Evolutionary conservation across 2,329 filamentous ascomycete genomes (phyloP).

Genomic region (Trichoderma asperellum): DNA sequence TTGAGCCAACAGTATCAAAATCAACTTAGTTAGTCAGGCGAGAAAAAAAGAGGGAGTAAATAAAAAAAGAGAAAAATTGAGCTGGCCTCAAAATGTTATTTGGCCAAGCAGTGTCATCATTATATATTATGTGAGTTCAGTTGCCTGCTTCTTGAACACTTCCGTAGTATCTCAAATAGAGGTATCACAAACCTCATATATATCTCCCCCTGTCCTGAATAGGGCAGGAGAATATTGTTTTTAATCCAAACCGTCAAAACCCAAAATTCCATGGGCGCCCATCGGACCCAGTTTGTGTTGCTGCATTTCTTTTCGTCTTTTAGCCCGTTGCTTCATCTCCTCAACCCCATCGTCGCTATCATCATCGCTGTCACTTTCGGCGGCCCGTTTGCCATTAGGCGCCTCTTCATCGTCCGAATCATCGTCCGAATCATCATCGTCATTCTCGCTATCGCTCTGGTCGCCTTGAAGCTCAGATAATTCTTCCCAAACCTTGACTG

Average conservation of each 20-base stretch:
- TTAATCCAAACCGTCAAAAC: conserved; percentile 54
- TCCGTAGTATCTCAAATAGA: conserved; percentile 1
- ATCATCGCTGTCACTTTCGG: conserved; percentile 52
- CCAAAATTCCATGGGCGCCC: conserved; percentile 57
- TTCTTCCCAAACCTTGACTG: conserved; percentile 93
- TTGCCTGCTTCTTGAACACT: neutral
- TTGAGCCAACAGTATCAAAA: neutral
- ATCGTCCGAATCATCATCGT: conserved; percentile 50
- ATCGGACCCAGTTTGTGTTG: conserved; percentile 51
- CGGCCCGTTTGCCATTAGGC: conserved; percentile 51
- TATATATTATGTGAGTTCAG: conserved; percentile 2
- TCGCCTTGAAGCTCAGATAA: conserved; percentile 58
- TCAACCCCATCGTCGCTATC: conserved; percentile 39
- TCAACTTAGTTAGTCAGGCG: neutral
- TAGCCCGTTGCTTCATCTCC: conserved; percentile 51
- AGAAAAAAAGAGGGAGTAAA: neutral
- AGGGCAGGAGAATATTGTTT: neutral
- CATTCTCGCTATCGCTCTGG: conserved; percentile 52
- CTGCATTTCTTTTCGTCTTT: conserved; percentile 49
- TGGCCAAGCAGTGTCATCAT: neutral
- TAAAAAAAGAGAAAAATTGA: neutral
- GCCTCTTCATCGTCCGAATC: conserved; percentile 52
- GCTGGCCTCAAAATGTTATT: neutral
- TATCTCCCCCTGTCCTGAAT: too few relatives aligned
- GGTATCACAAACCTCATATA: neutral